Conservation (phyloP, 495 filamentous ascomycete genomes). For the Penicillium paradoxum region DNA sequence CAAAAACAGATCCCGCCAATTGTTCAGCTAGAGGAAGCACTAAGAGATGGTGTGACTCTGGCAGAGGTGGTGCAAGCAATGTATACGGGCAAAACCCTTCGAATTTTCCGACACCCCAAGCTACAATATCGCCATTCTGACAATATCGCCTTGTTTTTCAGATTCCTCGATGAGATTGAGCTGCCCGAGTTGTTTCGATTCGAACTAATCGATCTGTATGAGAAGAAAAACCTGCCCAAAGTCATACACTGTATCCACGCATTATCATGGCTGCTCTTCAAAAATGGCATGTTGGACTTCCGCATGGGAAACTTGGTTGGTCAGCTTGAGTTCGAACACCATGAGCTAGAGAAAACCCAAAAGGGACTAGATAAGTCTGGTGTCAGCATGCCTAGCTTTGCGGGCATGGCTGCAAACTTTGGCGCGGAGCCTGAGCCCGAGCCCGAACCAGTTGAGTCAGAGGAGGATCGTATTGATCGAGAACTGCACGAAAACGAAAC, state of each 20-base stretch:
- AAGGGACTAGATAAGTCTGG: conserved; percentile 94
- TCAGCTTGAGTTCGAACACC: conserved; percentile 94
- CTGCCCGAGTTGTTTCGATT: conserved; percentile 97
- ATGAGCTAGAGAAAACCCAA: conserved; percentile 93
- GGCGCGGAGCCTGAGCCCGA: conserved; percentile 69
- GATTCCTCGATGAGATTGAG: conserved; percentile 87
- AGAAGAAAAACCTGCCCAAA: conserved; percentile 99
- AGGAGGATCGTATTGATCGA: conserved; percentile 82
- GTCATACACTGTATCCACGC: conserved; percentile 99
- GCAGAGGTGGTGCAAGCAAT: conserved; percentile 95
- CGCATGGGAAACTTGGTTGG: conserved; percentile 98
- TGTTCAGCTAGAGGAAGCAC: conserved; percentile 89
- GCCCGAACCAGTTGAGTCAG: conserved; percentile 73
- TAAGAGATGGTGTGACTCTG: conserved; percentile 89
- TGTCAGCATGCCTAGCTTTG: conserved; percentile 94
- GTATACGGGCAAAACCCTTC: conserved; percentile 63
- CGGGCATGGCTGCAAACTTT: conserved; percentile 93
- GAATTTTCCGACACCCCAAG: conserved; percentile 78
- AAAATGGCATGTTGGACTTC: conserved; percentile 91
- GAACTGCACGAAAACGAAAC: conserved; percentile 73
- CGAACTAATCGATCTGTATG: conserved; percentile 95
- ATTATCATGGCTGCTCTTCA: conserved; percentile 88
- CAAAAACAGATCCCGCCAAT: conserved; percentile 86
- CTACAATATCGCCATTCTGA: conserved; percentile 96
- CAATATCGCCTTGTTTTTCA: conserved; percentile 93